phyloP scores from a whole-genome alignment of 2,329 filamentous ascomycete genomes.

The Colletotrichum magnum region DNA sequence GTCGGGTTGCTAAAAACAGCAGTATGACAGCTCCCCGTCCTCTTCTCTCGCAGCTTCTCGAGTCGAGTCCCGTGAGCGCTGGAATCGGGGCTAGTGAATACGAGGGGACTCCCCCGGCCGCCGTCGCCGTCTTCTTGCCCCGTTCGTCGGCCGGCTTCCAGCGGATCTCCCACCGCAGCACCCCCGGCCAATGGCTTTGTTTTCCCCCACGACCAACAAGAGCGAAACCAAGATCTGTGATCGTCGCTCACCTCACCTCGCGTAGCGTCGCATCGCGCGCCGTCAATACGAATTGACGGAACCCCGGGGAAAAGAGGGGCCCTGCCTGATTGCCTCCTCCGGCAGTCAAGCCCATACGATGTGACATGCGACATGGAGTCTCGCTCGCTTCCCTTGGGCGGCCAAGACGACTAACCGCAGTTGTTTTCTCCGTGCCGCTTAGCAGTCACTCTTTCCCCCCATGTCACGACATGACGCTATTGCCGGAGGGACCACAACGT shows the following conservation, averaged over 20 bases:
- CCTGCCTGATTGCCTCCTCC: slow-evolving; percentile 5
- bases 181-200: background rate
- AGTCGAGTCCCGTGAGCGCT: slow-evolving; percentile 23
- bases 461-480: slow-evolving; percentile 58
- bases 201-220: slow-evolving; percentile 30
- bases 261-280: slow-evolving; percentile 21
- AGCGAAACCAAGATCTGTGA: slow-evolving; percentile 29
- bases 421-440: no score
- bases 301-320: slow-evolving; percentile 11
- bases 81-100: slow-evolving; percentile 22
- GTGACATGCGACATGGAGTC: slow-evolving; percentile 33
- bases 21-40: slow-evolving; percentile 16
- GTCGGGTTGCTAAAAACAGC: slow-evolving; percentile 34
- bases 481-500: slow-evolving; percentile 71
- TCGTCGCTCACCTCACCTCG: slow-evolving; percentile 22
- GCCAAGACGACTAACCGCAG: no score
- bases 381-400: slow-evolving; percentile 5
- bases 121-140: background rate
- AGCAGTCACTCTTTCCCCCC: background rate
- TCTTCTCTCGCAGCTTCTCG: background rate
- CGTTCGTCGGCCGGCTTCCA: background rate
- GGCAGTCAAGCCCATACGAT: slow-evolving; percentile 33
- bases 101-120: slow-evolving; percentile 21
- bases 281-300: slow-evolving; percentile 34
- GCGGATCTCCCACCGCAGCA: no score